phyloP scores from a whole-genome alignment of 1,139 yeast genomes.

The Nakaseomyces delphensis region DNA sequence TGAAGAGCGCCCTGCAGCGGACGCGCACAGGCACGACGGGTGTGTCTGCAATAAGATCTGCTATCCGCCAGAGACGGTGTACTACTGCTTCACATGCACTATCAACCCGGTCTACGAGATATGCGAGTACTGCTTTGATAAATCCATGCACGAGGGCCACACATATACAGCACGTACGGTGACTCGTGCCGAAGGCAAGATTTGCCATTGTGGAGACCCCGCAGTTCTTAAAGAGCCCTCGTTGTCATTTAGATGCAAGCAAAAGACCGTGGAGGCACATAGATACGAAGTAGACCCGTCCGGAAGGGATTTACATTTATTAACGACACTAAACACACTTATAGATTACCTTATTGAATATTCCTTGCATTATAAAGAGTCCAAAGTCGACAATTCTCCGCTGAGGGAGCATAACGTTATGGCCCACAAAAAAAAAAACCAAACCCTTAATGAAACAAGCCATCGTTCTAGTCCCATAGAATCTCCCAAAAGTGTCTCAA shows the following conservation, averaged over 20 bases:
- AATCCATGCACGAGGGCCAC: slow-evolving; percentile 66
- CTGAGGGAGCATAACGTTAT: neutral
- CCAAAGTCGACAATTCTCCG: neutral
- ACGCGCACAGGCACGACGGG: slow-evolving; percentile 18
- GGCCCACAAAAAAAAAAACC: neutral
- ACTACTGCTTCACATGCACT: slow-evolving; percentile 30
- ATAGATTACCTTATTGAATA: slow-evolving; percentile 3
- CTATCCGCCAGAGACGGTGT: slow-evolving; percentile 26
- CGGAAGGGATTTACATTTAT: neutral
- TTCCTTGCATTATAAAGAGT: neutral
- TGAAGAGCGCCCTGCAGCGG: neutral
- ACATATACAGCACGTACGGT: slow-evolving; percentile 65
- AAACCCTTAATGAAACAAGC: neutral
- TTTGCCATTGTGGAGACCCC: slow-evolving; percentile 90
- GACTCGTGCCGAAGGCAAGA: slow-evolving; percentile 79
- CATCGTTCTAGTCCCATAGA: neutral
- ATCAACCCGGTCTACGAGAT: slow-evolving; percentile 34
- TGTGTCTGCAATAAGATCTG: slow-evolving; percentile 25
- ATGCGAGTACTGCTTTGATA: slow-evolving; percentile 69
- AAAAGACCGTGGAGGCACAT: neutral
- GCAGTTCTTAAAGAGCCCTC: slow-evolving; percentile 42
- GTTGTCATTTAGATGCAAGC: slow-evolving; percentile 39
- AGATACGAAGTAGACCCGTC: neutral
- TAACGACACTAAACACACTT: neutral
- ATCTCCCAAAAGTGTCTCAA: slow-evolving; percentile 29